A percentile compares a stretch with the other conserved stretches of the same genome.
Evolutionary conservation across 78 protist genomes (phyloP).

Genomic region (Chrysochromulina parva): DNA sequence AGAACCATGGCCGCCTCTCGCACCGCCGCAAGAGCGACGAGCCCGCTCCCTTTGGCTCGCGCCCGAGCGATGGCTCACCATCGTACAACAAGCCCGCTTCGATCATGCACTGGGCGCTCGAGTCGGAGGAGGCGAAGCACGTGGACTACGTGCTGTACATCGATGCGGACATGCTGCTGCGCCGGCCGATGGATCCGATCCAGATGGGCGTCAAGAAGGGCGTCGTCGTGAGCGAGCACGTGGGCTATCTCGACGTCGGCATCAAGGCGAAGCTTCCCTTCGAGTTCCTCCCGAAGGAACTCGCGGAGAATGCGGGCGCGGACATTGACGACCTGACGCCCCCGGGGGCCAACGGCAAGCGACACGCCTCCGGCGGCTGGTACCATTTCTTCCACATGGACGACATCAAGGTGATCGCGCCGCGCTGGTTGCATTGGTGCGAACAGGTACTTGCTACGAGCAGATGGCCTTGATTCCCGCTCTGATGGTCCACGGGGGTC

Average conservation of each 20-base stretch:
- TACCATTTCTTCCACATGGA: constrained; percentile 1
- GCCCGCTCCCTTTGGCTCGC: neutral
- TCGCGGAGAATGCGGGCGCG: neutral
- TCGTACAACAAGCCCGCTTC: constrained; percentile 30
- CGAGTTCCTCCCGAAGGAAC: neutral
- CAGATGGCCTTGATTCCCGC: too few species aligned
- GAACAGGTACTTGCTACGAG: too few species aligned
- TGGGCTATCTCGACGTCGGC: neutral
- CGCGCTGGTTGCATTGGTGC: neutral
- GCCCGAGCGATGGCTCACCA: neutral
- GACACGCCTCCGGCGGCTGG: constrained; percentile 11
- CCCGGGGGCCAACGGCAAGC: neutral
- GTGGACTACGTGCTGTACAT: neutral
- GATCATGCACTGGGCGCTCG: neutral
- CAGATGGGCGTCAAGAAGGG: neutral
- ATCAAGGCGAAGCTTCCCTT: neutral
- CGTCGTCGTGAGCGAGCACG: neutral
- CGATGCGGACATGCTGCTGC: constrained; percentile 13
- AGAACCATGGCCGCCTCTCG: neutral
- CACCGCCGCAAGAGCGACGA: neutral
- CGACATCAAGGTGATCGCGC: neutral
- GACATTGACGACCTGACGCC: neutral
- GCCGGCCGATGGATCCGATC: neutral
- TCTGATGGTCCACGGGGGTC: too few species aligned
- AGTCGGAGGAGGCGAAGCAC: neutral